A percentile compares a stretch with the other conserved stretches of the same genome.
phyloP scores from a whole-genome alignment of 805 yeast genomes.

The Brettanomyces naardenensis region DNA sequence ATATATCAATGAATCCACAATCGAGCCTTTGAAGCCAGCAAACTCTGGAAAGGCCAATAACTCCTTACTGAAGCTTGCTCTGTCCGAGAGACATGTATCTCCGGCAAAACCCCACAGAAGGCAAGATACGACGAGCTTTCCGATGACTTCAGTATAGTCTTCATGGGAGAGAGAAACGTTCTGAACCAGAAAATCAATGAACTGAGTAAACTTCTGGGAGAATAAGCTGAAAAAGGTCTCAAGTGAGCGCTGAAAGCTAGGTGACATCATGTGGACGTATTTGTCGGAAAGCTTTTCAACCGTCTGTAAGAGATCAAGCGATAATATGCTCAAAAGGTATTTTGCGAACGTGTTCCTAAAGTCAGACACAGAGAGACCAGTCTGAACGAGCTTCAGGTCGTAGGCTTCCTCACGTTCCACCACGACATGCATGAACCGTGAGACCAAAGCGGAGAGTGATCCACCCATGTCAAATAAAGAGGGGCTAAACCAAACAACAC shows the following conservation, averaged over 20 bases:
- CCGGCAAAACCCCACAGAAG: conserved; percentile 63
- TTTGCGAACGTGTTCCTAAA: conserved; percentile 4
- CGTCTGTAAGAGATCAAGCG: conserved; percentile 10
- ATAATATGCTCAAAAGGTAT: conserved; percentile 5
- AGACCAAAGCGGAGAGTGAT: conserved; percentile 8
- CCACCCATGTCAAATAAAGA: conserved; percentile 7
- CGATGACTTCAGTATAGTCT: conserved; percentile 24
- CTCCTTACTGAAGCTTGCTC: conserved; percentile 29
- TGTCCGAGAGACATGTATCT: conserved; percentile 34
- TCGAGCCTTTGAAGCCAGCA: conserved; percentile 3
- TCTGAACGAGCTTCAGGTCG: background rate
- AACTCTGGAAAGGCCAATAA: conserved; percentile 20
- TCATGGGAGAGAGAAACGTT: conserved; percentile 19
- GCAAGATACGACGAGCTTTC: conserved; percentile 30
- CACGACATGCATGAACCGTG: conserved; percentile 8
- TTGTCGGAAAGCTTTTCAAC: conserved; percentile 21
- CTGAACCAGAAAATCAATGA: conserved; percentile 15
- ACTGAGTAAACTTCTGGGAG: conserved; percentile 25
- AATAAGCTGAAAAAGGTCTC: conserved; percentile 34
- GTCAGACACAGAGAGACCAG: conserved; percentile 5
- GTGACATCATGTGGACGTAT: conserved; percentile 46
- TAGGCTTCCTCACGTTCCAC: conserved; percentile 10
- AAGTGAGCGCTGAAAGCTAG: conserved; percentile 28
- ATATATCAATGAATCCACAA: conserved; percentile 27
- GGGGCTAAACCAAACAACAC: conserved; percentile 68